Base-by-base conservation (phyloP, 768 basidiomycete species). In the Ramaria rubella region DNA sequence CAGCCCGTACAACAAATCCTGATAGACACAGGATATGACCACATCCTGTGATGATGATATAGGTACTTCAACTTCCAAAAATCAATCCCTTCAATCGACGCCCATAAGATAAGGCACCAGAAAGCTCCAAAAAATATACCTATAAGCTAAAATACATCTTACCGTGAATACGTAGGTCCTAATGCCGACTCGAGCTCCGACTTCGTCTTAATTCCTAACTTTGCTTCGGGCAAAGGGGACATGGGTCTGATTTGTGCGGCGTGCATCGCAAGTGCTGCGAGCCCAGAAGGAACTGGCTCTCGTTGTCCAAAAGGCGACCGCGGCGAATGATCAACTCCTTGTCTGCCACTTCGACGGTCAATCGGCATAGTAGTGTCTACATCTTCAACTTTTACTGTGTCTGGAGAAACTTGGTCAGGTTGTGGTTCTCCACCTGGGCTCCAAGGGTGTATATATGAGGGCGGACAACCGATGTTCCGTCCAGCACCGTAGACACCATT, bases 181-280 rank as follows among this genome's bases (percentile, higher is more conserved):
- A 56, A 19, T 17, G 55, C 55, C 27, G 43, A 46, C 45, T 56
- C 55, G 23, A 56, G 43, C 43, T 56, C 55, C 27, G 55, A 56
- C 36, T 56, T 56, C n/a, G 55, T 56, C 43, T 33, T 34, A 33
- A 12, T 14, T 52, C 24, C 21, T 3, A 23, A 23, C 23, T 54
- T 54, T 33, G 44, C 43, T 29, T n/a, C 19, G 15, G 30, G 30
- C 24, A 56, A 33, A 11, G 55, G 55, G 11, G 55, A 56, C 55
- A 56, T 56, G 8, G 55, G 55, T 56, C 55, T 40, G 19, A 56
- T 45, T 29, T 45, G 33, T 9, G 55, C 43, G 11, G 55, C 55
- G 31, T 56, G 55, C 55, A 56, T 56, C 11, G 55, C 55, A 23
- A 56, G 55, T 12, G 55, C 33, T 26, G 55, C 55, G 46, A 56